Evolutionary conservation across 805 yeast species (phyloP).

Genomic region (Kuraishia molischiana): DNA sequence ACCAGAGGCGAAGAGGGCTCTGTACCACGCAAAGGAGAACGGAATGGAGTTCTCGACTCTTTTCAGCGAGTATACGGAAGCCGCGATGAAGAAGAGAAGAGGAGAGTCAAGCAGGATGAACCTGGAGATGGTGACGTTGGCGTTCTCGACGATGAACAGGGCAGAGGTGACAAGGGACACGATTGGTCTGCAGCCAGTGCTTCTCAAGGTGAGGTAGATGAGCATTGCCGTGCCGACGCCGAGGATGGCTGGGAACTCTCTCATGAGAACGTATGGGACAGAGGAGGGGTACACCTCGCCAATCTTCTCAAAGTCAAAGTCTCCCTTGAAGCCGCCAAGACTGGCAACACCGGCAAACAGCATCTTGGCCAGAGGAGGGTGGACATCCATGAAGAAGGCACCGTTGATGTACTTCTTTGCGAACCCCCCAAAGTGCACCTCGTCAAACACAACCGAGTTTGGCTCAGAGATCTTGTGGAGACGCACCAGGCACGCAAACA

Average conservation of each 20-base stretch:
- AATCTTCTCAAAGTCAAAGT: slow-evolving; percentile 55
- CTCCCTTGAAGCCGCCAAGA: slow-evolving; percentile 64
- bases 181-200: slow-evolving; percentile 39
- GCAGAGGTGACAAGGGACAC: slow-evolving; percentile 42
- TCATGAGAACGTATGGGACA: slow-evolving; percentile 43
- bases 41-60: slow-evolving; percentile 31
- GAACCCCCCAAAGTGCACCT: slow-evolving; percentile 95
- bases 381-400: slow-evolving; percentile 60
- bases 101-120: slow-evolving; percentile 36
- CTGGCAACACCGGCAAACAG: slow-evolving; percentile 62
- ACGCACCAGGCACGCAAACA: slow-evolving; percentile 50
- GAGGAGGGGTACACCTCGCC: slow-evolving; percentile 51
- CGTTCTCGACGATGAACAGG: slow-evolving; percentile 52
- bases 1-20: slow-evolving; percentile 37
- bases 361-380: slow-evolving; percentile 76
- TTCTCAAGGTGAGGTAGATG: slow-evolving; percentile 44
- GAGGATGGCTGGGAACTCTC: slow-evolving; percentile 45
- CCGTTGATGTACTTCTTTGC: slow-evolving; percentile 72
- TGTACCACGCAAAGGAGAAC: slow-evolving; percentile 43
- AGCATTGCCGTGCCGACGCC: slow-evolving; percentile 46
- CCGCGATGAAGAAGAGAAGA: slow-evolving; percentile 31
- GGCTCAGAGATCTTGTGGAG: slow-evolving; percentile 56
- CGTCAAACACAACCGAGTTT: slow-evolving; percentile 81
- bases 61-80: slow-evolving; percentile 43
- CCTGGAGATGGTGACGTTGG: slow-evolving; percentile 54